Base-by-base conservation (phyloP, 202 grass and related monocot species). In the Zizania palustris region DNA sequence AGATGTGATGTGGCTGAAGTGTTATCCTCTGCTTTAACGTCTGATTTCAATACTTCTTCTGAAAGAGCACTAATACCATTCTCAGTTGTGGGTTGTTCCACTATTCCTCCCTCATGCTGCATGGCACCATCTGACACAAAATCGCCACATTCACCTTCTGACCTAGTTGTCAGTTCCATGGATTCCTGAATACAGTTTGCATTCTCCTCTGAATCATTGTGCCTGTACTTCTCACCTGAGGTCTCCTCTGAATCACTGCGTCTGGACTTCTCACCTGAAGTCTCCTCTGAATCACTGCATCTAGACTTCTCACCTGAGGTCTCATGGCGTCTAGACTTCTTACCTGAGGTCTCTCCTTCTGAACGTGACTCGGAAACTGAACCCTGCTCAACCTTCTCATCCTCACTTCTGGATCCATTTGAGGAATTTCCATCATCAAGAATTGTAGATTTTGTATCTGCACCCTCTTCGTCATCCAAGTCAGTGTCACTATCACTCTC, bases 381-480 rank as follows among this genome's bases (percentile, higher is more conserved):
- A 80, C 61, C 84, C 5, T 38, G 67, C 78, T 85, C 79, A 41
- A 66, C 63, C 54, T 75, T 76, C 28, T 80, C 84, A 6, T 79
- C 74, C 49, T 87, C 87, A 44, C 73, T 67, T 80, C 87, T 77
- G 38, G 74, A 92, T 44, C 77, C 80, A 74, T 84, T 85, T 4
- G 85, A 99, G 66, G 60, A 78, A 73, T 85, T 91, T 15, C 83
- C 85, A 5, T 87, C 89, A 83, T 99, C 85, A 77, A 91, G 63
- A 69, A 89, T 71, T 60, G 67, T 57, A 5, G 90, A 87, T 87
- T 89, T 99, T 73, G 77, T 45, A 51, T 85, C 88, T 57, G 67
- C 20, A 3, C 22, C 35, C 48, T 86, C 79, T 58, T 63, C 40
- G 69, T 92, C 86, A 68, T 94, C 87, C 45, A 86, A 60, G 64